Evolutionary conservation across 495 filamentous ascomycete species (phyloP).

Genomic region (Penicillium daleae): DNA sequence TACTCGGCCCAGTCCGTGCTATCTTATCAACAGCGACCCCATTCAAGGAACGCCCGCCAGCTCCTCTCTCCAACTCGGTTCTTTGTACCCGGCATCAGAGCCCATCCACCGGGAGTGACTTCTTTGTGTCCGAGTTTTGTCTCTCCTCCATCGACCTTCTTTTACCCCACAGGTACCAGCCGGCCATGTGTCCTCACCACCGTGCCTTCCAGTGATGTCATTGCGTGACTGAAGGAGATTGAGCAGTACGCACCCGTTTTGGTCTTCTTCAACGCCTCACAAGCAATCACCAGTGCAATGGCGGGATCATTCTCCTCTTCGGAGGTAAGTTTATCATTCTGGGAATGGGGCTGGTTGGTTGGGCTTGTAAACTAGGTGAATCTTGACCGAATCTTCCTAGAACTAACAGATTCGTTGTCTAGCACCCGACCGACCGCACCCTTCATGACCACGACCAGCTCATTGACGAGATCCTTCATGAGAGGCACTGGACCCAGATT

Average conservation of each 20-base stretch:
- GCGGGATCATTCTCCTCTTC: neutral
- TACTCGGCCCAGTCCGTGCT: slow-evolving; percentile 16
- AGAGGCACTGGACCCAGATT: neutral
- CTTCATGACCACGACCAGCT: slow-evolving; percentile 6
- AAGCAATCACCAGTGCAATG: slow-evolving; percentile 9
- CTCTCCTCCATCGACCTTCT: neutral
- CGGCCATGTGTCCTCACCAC: slow-evolving; percentile 15
- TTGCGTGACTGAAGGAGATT: slow-evolving; percentile 16
- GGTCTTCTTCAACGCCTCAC: neutral
- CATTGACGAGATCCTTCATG: slow-evolving; percentile 21
- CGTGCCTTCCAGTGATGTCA: slow-evolving; percentile 29
- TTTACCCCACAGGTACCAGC: neutral
- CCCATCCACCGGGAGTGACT: neutral
- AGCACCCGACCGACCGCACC: slow-evolving; percentile 13
- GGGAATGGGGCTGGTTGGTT: neutral
- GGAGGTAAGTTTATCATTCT: slow-evolving; percentile 1
- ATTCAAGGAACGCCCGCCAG: slow-evolving; percentile 5
- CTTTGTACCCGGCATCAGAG: slow-evolving; percentile 13
- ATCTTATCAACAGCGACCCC: slow-evolving; percentile 26
- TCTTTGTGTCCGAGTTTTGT: neutral
- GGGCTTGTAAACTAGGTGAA: neutral
- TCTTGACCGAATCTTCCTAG: neutral
- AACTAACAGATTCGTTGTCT: neutral
- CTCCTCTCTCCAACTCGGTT: slow-evolving; percentile 5
- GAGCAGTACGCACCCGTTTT: slow-evolving; percentile 5